These are phyloP conservation scores for Diaporthe destruens DNA, from an alignment of 2,329 filamentous ascomycete genomes.

Conservation along the genomic window DNA sequence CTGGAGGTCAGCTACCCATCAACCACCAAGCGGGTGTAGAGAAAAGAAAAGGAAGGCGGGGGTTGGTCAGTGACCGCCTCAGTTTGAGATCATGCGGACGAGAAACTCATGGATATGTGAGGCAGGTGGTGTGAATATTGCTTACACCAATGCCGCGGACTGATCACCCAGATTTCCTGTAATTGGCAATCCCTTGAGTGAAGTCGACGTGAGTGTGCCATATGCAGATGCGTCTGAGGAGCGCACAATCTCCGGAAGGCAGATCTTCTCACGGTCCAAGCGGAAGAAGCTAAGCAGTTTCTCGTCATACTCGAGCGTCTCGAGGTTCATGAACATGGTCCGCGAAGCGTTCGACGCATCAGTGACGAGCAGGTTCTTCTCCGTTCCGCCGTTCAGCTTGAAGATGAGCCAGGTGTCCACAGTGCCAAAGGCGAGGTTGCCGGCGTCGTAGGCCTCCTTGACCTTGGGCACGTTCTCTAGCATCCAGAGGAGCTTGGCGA, in stretches of 20 bases:
- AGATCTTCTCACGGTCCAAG: slow-evolving; percentile 75
- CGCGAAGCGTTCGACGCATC: slow-evolving; percentile 90
- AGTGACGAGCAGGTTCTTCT: slow-evolving; percentile 79
- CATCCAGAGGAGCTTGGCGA: slow-evolving; percentile 88
- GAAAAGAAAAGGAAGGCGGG: too few species aligned
- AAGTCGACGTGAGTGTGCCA: slow-evolving; percentile 74
- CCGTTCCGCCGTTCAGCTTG: slow-evolving; percentile 80
- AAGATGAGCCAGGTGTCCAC: slow-evolving; percentile 92
- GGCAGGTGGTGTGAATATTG: background rate
- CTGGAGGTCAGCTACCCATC: background rate
- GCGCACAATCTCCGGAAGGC: slow-evolving; percentile 83
- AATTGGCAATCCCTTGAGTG: slow-evolving; percentile 78
- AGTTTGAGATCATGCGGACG: too few species aligned
- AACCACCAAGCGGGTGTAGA: too few species aligned
- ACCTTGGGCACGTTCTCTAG: slow-evolving; percentile 79
- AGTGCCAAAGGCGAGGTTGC: slow-evolving; percentile 84
- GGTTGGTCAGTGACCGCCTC: background rate
- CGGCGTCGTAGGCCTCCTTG: slow-evolving; percentile 79
- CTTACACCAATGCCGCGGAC: slow-evolving; percentile 79
- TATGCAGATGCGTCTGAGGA: slow-evolving; percentile 82
- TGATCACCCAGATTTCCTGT: slow-evolving; percentile 89
- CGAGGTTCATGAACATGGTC: slow-evolving; percentile 95
- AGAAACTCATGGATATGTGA: background rate
- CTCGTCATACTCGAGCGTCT: slow-evolving; percentile 84
- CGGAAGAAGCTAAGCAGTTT: slow-evolving; percentile 82